Conservation (phyloP, 345 rosid species). For the Arabidopsis arenosa region DNA sequence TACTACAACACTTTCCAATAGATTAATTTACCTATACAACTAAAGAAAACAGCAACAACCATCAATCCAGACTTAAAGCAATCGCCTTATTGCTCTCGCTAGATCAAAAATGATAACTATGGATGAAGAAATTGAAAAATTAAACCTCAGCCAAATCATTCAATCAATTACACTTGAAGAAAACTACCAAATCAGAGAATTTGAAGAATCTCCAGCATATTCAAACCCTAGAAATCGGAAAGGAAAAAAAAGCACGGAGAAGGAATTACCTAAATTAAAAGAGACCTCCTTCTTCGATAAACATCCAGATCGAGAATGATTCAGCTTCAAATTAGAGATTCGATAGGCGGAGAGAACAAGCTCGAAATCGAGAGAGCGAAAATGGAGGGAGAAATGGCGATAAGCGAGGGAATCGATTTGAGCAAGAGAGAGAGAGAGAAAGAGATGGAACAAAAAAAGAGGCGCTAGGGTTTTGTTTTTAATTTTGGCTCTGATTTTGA, state of each 20-base stretch:
- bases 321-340: constrained; percentile 26
- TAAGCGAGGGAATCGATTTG: constrained; percentile 43
- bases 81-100: not conserved
- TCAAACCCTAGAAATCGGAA: constrained; percentile 32
- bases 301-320: constrained; percentile 5
- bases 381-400: constrained; percentile 41
- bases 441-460: constrained; percentile 8
- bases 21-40: not conserved
- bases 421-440: constrained; percentile 25
- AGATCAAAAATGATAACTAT: too few species aligned
- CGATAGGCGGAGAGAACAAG: constrained; percentile 25
- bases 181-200: not conserved
- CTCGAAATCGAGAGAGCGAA: constrained; percentile 31
- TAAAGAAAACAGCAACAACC: constrained; percentile 5
- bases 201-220: not conserved
- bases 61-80: constrained; percentile 36
- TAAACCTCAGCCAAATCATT: not conserved
- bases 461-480: constrained; percentile 63
- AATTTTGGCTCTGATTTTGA: constrained; percentile 58
- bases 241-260: not conserved
- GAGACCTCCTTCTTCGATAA: constrained; percentile 8
- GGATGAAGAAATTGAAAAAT: not conserved
- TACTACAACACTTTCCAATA: constrained; percentile 6
- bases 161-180: not conserved
- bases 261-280: constrained; percentile 30